A percentile compares a stretch with the other conserved stretches of the same genome.
phyloP scores from a whole-genome alignment of 2,329 filamentous ascomycete genomes.

The Zymoseptoria tritici region DNA sequence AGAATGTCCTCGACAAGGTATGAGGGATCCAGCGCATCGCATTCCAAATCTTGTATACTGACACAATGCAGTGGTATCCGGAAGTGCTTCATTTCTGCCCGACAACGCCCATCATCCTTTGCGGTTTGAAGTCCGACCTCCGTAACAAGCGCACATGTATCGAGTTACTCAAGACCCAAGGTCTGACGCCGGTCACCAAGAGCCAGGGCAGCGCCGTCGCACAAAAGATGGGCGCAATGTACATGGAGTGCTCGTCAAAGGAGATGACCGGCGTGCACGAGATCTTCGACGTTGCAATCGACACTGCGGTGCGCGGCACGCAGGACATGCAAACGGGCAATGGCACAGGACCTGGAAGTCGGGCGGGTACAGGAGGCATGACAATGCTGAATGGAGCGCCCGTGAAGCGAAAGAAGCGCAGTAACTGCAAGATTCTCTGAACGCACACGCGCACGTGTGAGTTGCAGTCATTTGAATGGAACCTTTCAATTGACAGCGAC shows the following conservation, averaged over 20 bases:
- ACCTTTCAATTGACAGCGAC: background rate
- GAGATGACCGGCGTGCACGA: conserved; percentile 95
- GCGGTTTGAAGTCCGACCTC: conserved; percentile 94
- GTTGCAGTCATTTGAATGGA: background rate
- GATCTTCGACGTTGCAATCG: conserved; percentile 87
- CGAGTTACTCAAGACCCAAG: conserved; percentile 96
- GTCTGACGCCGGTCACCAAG: conserved; percentile 85
- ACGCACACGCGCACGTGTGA: background rate
- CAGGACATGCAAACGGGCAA: conserved; percentile 40
- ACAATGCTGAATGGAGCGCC: conserved; percentile 21
- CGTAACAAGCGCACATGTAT: conserved; percentile 94
- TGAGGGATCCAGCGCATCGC: conserved; percentile 16
- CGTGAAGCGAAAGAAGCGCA: conserved; percentile 71
- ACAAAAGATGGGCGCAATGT: conserved; percentile 85
- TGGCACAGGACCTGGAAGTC: conserved; percentile 36
- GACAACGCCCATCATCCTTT: conserved; percentile 88
- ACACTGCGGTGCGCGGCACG: conserved; percentile 71
- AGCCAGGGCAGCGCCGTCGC: conserved; percentile 86
- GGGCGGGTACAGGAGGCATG: conserved; percentile 31
- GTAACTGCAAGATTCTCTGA: conserved; percentile 73
- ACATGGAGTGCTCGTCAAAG: conserved; percentile 98
- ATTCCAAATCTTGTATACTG: conserved; percentile 2
- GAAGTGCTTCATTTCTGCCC: conserved; percentile 99
- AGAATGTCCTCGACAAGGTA: conserved; percentile 99
- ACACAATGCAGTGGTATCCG: conserved; percentile 74